Evolutionary conservation across 345 rosid species (phyloP).

Genomic region (Combretum micranthum): DNA sequence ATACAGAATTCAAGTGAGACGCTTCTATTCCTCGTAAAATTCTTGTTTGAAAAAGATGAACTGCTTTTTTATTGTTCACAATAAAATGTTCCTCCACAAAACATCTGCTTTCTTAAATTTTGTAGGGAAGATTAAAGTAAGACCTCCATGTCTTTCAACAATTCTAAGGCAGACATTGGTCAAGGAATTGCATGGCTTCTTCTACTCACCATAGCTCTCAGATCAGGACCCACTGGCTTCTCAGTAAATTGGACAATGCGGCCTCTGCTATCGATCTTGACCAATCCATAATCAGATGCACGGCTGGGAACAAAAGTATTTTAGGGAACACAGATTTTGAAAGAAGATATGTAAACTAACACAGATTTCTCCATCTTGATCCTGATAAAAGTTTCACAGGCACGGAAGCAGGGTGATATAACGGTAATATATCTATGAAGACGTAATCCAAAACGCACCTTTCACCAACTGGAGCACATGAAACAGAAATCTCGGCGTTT

Average conservation of each 20-base stretch:
- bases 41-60: too few relatives aligned
- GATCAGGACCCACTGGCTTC: constrained; percentile 74
- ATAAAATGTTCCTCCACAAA: too few relatives aligned
- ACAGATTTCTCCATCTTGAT: background rate
- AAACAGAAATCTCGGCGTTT: constrained; percentile 76
- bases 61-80: too few relatives aligned
- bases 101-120: too few relatives aligned
- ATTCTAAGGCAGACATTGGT: too few relatives aligned
- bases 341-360: background rate
- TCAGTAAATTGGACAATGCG: constrained; percentile 65
- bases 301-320: constrained; percentile 40
- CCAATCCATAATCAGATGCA: constrained; percentile 86
- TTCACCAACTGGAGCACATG: constrained; percentile 60
- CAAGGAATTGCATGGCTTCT: too few relatives aligned
- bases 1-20: too few relatives aligned
- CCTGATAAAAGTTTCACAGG: background rate
- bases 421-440: background rate
- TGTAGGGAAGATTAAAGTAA: too few relatives aligned
- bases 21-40: too few relatives aligned
- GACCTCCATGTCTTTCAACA: too few relatives aligned
- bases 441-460: constrained; percentile 38
- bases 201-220: constrained; percentile 66
- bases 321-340: constrained; percentile 1
- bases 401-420: background rate
- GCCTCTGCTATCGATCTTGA: constrained; percentile 68